Evolutionary conservation across 768 basidiomycete genomes (phyloP).

Genomic region (Aureoboletus auriporus): DNA sequence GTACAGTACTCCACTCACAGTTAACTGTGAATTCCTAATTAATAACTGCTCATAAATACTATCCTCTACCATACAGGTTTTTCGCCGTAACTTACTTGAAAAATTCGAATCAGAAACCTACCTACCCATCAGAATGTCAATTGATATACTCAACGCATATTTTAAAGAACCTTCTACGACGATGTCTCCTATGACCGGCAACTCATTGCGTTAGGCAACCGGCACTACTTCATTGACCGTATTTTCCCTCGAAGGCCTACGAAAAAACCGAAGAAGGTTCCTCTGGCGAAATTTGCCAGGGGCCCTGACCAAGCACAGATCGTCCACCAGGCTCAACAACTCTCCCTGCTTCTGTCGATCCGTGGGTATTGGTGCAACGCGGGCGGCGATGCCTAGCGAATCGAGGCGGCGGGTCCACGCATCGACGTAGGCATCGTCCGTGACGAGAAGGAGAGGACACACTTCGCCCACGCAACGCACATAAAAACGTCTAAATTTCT

Average conservation of each 20-base stretch:
- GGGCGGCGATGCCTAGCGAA: constrained; percentile 11
- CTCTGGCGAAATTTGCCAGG: constrained; percentile 12
- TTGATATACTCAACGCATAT: no score
- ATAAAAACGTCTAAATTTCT: constrained; percentile 13
- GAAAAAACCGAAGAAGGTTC: constrained; percentile 16
- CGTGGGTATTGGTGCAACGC: constrained; percentile 3
- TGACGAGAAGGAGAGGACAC: constrained; percentile 23
- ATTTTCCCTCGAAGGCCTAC: constrained; percentile 6
- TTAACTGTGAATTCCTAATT: no score
- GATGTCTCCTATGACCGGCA: no score
- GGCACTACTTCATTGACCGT: neutral
- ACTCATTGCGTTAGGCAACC: no score
- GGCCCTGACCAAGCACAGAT: constrained; percentile 23
- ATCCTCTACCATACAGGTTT: no score
- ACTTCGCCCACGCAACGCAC: constrained; percentile 18
- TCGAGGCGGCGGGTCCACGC: constrained; percentile 11
- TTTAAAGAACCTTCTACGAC: no score
- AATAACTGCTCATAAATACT: no score
- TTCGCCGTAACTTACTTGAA: no score
- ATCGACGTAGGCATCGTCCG: constrained; percentile 1
- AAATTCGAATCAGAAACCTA: no score
- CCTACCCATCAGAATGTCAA: no score
- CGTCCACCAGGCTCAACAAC: constrained; percentile 14
- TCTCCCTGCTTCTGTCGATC: neutral
- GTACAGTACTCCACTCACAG: no score